A percentile compares a stretch with the other conserved stretches of the same genome.
phyloP scores from a whole-genome alignment of 2,329 filamentous ascomycete species.

The Stemphylium beticola region DNA sequence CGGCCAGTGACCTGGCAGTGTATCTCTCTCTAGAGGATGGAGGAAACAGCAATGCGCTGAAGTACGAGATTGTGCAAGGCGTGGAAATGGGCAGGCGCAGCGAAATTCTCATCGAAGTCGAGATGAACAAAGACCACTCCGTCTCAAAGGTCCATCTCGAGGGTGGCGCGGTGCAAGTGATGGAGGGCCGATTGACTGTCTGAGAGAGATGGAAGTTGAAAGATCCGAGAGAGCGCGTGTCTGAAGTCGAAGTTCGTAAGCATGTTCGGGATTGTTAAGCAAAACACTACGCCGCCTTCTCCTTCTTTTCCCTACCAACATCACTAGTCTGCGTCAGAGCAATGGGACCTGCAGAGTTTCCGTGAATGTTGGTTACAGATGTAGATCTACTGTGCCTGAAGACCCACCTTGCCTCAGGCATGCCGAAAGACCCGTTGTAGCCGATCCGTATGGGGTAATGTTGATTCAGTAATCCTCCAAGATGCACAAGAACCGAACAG shows the following conservation, averaged over 20 bases:
- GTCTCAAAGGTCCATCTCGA: conserved; percentile 53
- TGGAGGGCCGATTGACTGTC: conserved; percentile 39
- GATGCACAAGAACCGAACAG: conserved; percentile 3
- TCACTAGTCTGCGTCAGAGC: conserved; percentile 3
- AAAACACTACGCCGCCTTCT: background rate
- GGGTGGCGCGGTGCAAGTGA: conserved; percentile 53
- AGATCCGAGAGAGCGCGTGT: conserved; percentile 7
- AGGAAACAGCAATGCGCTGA: conserved; percentile 37
- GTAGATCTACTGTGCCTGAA: conserved; percentile 12
- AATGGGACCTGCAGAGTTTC: conserved; percentile 11
- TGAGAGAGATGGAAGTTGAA: conserved; percentile 16
- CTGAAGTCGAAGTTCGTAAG: background rate
- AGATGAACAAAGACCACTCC: conserved; percentile 44
- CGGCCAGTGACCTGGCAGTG: conserved; percentile 55
- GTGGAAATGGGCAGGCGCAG: conserved; percentile 60
- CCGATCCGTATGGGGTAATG: conserved; percentile 5
- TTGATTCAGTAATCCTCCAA: conserved; percentile 7
- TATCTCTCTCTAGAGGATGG: conserved; percentile 54
- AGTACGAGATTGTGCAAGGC: conserved; percentile 56
- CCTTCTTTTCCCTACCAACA: background rate
- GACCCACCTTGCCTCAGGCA: conserved; percentile 17
- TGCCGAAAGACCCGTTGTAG: background rate
- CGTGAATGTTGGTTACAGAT: conserved; percentile 11
- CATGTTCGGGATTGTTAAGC: background rate
- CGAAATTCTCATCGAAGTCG: conserved; percentile 56